Percentiles rank a stretch among this genome's conserved stretches.
Conservation (phyloP, 2,329 filamentous ascomycete genomes). For the Myriosclerotinia curreyana region DNA sequence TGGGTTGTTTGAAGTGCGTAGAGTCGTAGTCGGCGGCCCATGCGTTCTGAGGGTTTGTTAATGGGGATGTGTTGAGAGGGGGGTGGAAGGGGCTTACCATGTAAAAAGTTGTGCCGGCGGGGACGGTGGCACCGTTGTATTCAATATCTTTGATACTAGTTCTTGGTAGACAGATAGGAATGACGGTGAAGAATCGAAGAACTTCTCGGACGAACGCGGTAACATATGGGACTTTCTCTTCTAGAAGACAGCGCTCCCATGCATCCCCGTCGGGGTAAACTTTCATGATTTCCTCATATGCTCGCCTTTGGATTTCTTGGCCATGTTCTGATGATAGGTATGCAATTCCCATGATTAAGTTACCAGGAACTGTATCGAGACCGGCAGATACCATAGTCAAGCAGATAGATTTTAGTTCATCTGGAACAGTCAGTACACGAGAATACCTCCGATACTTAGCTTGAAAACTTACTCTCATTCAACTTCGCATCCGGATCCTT, state of each 20-base stretch:
- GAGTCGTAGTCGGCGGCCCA: conserved; percentile 73
- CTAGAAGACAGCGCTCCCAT: conserved; percentile 69
- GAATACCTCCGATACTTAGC: conserved; percentile 32
- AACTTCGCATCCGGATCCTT: conserved; percentile 60
- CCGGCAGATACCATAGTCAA: conserved; percentile 80
- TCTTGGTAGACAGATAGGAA: conserved; percentile 73
- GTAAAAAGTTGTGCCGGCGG: conserved; percentile 69
- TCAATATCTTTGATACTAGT: conserved; percentile 69
- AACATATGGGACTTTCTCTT: conserved; percentile 75
- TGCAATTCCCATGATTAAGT: conserved; percentile 75
- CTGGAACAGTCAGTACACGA: conserved; percentile 47
- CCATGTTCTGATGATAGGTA: conserved; percentile 67
- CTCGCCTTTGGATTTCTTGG: conserved; percentile 66
- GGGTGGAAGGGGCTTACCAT: conserved; percentile 6
- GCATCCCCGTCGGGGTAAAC: conserved; percentile 71
- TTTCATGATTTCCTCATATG: conserved; percentile 66
- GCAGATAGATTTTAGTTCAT: conserved; percentile 76
- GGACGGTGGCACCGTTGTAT: conserved; percentile 65
- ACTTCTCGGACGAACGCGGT: conserved; percentile 77
- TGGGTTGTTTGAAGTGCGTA: conserved; percentile 61
- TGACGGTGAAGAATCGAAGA: conserved; percentile 74
- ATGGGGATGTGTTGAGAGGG: not conserved
- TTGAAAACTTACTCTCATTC: conserved; percentile 52
- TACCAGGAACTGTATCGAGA: conserved; percentile 76
- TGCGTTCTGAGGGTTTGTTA: conserved; percentile 53